Conservation (phyloP, 2,329 filamentous ascomycete genomes). For the Verticillium klebahnii region DNA sequence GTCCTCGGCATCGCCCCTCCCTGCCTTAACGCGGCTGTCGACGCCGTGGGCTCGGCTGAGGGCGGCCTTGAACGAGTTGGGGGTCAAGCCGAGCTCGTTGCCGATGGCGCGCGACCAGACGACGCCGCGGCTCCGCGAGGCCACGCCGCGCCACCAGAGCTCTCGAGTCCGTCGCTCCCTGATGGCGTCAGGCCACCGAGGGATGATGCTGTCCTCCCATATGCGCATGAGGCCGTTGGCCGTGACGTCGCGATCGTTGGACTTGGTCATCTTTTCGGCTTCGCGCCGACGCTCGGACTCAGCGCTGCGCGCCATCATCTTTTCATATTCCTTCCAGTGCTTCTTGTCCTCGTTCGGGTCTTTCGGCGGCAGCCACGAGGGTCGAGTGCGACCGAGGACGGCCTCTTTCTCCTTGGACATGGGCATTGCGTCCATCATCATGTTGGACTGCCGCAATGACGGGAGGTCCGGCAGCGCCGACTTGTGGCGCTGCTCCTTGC, state of each 20-base stretch:
- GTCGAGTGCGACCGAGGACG: slow-evolving; percentile 72
- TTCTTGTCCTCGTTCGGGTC: slow-evolving; percentile 86
- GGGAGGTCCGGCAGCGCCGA: slow-evolving; percentile 66
- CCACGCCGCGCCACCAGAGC: slow-evolving; percentile 78
- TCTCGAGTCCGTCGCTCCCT: slow-evolving; percentile 66
- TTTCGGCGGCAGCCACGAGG: slow-evolving; percentile 82
- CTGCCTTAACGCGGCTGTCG: slow-evolving; percentile 49
- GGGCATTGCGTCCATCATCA: slow-evolving; percentile 80
- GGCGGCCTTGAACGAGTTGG: slow-evolving; percentile 66
- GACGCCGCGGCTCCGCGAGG: slow-evolving; percentile 61
- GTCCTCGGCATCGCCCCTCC: slow-evolving; percentile 49
- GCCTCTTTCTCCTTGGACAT: slow-evolving; percentile 85
- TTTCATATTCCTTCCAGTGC: slow-evolving; percentile 81
- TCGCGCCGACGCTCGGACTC: slow-evolving; percentile 58
- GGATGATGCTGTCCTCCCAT: slow-evolving; percentile 74
- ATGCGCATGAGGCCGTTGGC: slow-evolving; percentile 53
- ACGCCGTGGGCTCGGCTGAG: slow-evolving; percentile 61
- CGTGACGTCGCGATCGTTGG: slow-evolving; percentile 48
- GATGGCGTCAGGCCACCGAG: slow-evolving; percentile 70
- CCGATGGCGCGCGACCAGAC: slow-evolving; percentile 71
- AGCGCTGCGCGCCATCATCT: slow-evolving; percentile 66
- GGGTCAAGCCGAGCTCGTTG: slow-evolving; percentile 65
- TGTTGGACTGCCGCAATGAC: slow-evolving; percentile 66
- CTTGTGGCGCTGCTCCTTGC: slow-evolving; percentile 51
- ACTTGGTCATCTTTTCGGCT: slow-evolving; percentile 44